A percentile compares a stretch with the other conserved stretches of the same genome.
phyloP scores from a whole-genome alignment of 495 filamentous ascomycete genomes.

The Astrocystis sublimbata region DNA sequence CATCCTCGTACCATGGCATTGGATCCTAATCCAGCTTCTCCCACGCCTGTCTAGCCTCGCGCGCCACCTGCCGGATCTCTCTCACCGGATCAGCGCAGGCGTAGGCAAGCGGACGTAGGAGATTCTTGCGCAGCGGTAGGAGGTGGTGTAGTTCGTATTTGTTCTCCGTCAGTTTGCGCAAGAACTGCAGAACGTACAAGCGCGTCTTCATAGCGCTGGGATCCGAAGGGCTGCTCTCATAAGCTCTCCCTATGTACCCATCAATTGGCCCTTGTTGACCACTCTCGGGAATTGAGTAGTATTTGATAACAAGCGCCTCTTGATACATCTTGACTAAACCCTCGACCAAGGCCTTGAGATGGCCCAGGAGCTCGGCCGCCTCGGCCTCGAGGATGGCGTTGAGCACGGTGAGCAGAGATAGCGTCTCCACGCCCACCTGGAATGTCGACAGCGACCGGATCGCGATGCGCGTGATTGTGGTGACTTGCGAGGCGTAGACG shows the following conservation, averaged over 20 bases:
- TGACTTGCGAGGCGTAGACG: constrained; percentile 44
- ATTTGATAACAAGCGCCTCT: constrained; percentile 21
- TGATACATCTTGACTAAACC: constrained; percentile 34
- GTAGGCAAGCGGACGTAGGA: constrained; percentile 41
- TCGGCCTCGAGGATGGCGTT: constrained; percentile 40
- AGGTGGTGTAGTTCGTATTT: constrained; percentile 42
- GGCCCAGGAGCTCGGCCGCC: constrained; percentile 35
- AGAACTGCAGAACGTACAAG: constrained; percentile 40
- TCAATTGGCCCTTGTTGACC: not conserved
- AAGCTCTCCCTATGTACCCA: not conserved
- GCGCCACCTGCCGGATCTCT: constrained; percentile 43
- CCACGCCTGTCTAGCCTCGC: constrained; percentile 45
- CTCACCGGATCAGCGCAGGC: constrained; percentile 49
- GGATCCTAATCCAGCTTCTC: constrained; percentile 27
- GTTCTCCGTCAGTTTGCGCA: constrained; percentile 38
- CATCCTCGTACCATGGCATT: too few relatives aligned
- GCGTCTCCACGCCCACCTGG: constrained; percentile 27
- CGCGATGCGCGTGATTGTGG: constrained; percentile 37
- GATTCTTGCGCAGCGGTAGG: constrained; percentile 32
- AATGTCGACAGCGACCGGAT: constrained; percentile 38
- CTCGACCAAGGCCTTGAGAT: constrained; percentile 39
- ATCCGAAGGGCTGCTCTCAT: not conserved
- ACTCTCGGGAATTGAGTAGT: too few relatives aligned
- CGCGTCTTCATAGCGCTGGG: constrained; percentile 28
- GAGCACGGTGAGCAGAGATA: constrained; percentile 41